phyloP scores from a whole-genome alignment of 2,329 filamentous ascomycete species.

The Orbilia quercus region DNA sequence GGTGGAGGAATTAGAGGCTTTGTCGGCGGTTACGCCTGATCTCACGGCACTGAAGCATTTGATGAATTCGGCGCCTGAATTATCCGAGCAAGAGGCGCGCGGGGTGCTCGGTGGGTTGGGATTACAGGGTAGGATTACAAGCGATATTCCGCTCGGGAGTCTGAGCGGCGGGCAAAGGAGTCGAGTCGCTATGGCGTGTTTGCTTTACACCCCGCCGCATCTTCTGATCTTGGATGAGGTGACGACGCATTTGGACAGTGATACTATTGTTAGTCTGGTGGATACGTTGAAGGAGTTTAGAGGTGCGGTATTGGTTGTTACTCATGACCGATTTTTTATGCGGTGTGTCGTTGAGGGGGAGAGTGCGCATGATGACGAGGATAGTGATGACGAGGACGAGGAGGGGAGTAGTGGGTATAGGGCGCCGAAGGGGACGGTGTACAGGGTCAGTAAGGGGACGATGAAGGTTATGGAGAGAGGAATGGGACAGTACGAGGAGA shows the following conservation, averaged over 20 bases:
- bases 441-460: conserved; percentile 70
- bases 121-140: conserved; percentile 75
- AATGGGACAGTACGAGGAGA: conserved; percentile 74
- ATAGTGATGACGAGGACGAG: conserved; percentile 63
- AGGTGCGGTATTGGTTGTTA: conserved; percentile 80
- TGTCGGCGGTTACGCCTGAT: conserved; percentile 64
- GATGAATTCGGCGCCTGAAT: conserved; percentile 69
- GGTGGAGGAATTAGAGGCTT: conserved; percentile 74
- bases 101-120: conserved; percentile 76
- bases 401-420: conserved; percentile 65
- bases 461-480: conserved; percentile 70
- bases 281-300: conserved; percentile 75
- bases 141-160: conserved; percentile 77
- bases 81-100: conserved; percentile 74
- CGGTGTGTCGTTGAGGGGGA: conserved; percentile 76
- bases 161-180: conserved; percentile 84
- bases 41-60: conserved; percentile 72
- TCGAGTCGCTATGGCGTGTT: conserved; percentile 72
- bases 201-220: conserved; percentile 72
- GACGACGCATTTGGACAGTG: conserved; percentile 85
- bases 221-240: conserved; percentile 82
- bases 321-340: conserved; percentile 85
- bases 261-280: conserved; percentile 79
- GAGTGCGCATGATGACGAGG: conserved; percentile 65
- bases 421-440: conserved; percentile 69